phyloP scores from a whole-genome alignment of 306 rosid species.

The Lathyrus aphaca region DNA sequence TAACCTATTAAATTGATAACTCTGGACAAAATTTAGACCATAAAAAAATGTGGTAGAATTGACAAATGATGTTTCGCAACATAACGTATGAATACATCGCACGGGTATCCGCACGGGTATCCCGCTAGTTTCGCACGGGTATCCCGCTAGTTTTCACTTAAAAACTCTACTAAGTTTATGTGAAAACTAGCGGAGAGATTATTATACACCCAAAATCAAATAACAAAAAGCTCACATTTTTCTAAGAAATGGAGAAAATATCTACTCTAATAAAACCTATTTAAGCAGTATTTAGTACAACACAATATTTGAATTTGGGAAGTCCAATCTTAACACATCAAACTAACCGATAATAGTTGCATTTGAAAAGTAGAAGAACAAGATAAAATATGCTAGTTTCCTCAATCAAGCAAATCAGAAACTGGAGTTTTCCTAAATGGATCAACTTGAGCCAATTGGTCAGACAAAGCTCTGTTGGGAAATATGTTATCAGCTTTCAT shows the following conservation, averaged over 20 bases:
- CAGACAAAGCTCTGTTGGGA: conserved; percentile 56
- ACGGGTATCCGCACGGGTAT: too few relatives aligned
- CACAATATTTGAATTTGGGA: conserved; percentile 17
- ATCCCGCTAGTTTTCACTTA: neutral
- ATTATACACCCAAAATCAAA: neutral
- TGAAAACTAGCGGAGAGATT: neutral
- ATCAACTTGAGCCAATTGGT: conserved; percentile 49
- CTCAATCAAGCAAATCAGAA: conserved; percentile 73
- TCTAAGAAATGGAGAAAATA: neutral
- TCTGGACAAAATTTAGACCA: too few relatives aligned
- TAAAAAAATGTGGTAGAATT: too few relatives aligned
- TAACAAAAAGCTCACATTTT: neutral
- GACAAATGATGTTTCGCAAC: too few relatives aligned
- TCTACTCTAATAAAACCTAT: neutral
- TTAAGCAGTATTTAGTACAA: neutral
- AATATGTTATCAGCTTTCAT: conserved; percentile 73
- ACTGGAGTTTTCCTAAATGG: conserved; percentile 62
- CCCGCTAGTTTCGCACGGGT: too few relatives aligned
- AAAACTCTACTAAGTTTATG: neutral
- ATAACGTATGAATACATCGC: too few relatives aligned
- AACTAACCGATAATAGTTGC: conserved; percentile 16
- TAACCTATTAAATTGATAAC: too few relatives aligned
- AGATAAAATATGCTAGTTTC: conserved; percentile 14
- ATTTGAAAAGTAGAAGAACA: conserved; percentile 12
- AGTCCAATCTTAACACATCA: conserved; percentile 4